These are phyloP conservation scores for Claviceps paspali DNA, from an alignment of 2,329 filamentous ascomycete species.

Conservation along the genomic window DNA sequence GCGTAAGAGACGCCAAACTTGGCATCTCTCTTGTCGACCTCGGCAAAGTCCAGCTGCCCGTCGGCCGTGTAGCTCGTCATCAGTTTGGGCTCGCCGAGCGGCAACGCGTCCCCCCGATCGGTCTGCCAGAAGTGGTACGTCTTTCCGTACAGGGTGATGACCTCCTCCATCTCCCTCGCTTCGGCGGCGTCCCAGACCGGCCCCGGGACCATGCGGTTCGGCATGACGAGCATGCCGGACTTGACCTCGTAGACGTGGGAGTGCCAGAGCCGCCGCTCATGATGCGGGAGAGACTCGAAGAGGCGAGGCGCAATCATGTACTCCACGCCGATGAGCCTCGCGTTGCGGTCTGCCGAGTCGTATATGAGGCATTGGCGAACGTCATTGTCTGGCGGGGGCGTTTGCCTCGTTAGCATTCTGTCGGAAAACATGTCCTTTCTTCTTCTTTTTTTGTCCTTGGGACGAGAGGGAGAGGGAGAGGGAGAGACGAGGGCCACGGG, in stretches of 20 bases:
- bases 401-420: no score
- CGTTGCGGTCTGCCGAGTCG: slow-evolving; percentile 50
- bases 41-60: slow-evolving; percentile 33
- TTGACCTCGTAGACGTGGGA: slow-evolving; percentile 61
- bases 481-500: no score
- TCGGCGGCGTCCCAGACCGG: slow-evolving; percentile 61
- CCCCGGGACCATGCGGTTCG: slow-evolving; percentile 42
- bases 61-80: slow-evolving; percentile 38
- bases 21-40: slow-evolving; percentile 28
- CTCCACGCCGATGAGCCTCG: slow-evolving; percentile 68
- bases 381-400: slow-evolving; percentile 40
- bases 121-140: slow-evolving; percentile 79
- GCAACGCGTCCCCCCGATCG: slow-evolving; percentile 50
- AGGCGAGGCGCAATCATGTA: slow-evolving; percentile 68
- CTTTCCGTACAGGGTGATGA: slow-evolving; percentile 66
- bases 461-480: neutral
- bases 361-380: slow-evolving; percentile 78
- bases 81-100: slow-evolving; percentile 35
- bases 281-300: slow-evolving; percentile 46
- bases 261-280: slow-evolving; percentile 69
- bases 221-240: slow-evolving; percentile 69
- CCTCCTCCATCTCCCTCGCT: slow-evolving; percentile 64
- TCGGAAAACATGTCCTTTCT: no score
- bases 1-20: slow-evolving; percentile 30
- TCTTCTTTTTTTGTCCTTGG: neutral